Percentiles rank a stretch among this genome's conserved stretches.
Conservation (phyloP, 2,329 filamentous ascomycete genomes). For the Penicillium griseofulvum region DNA sequence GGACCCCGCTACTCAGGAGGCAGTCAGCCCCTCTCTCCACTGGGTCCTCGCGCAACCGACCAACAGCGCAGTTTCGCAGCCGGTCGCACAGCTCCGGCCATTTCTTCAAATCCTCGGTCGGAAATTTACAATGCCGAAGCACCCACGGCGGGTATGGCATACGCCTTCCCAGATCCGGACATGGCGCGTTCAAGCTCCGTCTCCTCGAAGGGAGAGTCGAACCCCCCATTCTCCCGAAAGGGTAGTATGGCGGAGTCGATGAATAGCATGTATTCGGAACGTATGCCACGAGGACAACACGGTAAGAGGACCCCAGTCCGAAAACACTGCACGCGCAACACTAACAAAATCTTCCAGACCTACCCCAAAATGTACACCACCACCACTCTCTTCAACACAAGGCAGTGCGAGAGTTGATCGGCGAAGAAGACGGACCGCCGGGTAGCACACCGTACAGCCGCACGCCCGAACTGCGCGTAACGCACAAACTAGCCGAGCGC, state of each 20-base stretch:
- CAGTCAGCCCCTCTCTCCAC: conserved; percentile 40
- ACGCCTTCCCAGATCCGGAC: conserved; percentile 52
- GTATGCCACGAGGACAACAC: conserved; percentile 48
- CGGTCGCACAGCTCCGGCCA: conserved; percentile 49
- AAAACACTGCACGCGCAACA: not conserved
- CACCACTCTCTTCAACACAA: conserved; percentile 50
- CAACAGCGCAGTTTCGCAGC: conserved; percentile 45
- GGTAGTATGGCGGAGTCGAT: conserved; percentile 49
- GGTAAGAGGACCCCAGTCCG: conserved; percentile 34
- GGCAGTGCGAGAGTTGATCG: conserved; percentile 48
- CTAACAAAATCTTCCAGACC: conserved; percentile 33
- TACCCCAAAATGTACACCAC: conserved; percentile 49
- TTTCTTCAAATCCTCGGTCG: conserved; percentile 49
- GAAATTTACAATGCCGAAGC: conserved; percentile 52
- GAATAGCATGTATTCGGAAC: conserved; percentile 49
- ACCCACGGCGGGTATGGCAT: conserved; percentile 50
- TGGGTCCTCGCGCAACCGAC: conserved; percentile 36
- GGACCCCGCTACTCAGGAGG: conserved; percentile 42
- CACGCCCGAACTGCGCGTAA: conserved; percentile 50
- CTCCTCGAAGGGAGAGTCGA: conserved; percentile 35
- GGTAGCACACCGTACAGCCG: conserved; percentile 49
- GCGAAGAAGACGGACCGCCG: conserved; percentile 43
- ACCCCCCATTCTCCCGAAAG: conserved; percentile 42
- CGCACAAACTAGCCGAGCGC: conserved; percentile 51
- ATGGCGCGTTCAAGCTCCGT: conserved; percentile 40